phyloP scores from a whole-genome alignment of 257 asterid species.

The Solanum chmielewskii region DNA sequence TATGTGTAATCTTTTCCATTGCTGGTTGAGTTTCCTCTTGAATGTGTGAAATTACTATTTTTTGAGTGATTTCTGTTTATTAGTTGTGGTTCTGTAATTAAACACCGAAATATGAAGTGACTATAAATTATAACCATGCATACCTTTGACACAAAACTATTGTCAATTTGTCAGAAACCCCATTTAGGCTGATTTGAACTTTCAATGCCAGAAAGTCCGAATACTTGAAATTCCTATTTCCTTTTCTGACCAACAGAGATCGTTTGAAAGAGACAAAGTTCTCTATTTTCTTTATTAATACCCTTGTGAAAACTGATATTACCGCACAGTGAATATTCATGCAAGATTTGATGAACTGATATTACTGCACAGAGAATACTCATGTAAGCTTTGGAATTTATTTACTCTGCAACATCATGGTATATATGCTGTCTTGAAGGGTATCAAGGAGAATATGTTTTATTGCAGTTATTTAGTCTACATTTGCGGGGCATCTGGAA shows the following conservation, averaged over 20 bases:
- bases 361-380: neutral
- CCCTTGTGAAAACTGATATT: neutral
- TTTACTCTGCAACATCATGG: neutral
- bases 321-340: neutral
- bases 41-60: neutral
- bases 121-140: neutral
- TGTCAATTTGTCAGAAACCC: neutral
- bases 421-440: neutral
- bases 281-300: neutral
- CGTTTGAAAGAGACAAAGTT: neutral
- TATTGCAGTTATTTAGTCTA: neutral
- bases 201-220: neutral
- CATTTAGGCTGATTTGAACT: neutral
- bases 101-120: neutral
- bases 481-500: neutral
- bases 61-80: neutral
- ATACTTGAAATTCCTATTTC: neutral
- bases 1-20: neutral
- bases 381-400: neutral
- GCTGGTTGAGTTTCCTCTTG: neutral
- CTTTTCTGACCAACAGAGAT: neutral
- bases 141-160: neutral
- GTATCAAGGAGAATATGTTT: neutral
- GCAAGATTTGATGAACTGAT: neutral
- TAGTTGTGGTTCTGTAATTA: neutral